A percentile compares a stretch with the other conserved stretches of the same genome.
phyloP scores from a whole-genome alignment of 495 filamentous ascomycete genomes.

The Xylaria curta region DNA sequence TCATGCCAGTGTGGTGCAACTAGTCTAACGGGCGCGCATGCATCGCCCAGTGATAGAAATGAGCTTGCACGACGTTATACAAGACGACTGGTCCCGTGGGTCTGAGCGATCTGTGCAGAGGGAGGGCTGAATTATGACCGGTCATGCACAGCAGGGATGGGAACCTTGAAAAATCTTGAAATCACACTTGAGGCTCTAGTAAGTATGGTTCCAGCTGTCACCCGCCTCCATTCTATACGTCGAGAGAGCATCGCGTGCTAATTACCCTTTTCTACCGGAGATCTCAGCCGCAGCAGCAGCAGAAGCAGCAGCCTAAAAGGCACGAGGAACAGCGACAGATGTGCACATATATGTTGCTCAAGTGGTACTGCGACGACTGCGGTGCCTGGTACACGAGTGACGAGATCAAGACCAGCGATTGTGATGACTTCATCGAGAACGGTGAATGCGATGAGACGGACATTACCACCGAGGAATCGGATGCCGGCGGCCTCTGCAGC shows the following conservation, averaged over 20 bases:
- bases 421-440: conserved; percentile 32
- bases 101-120: background rate
- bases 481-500: conserved; percentile 39
- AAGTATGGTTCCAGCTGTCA: conserved; percentile 14
- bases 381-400: conserved; percentile 46
- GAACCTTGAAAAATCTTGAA: background rate
- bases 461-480: conserved; percentile 37
- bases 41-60: conserved; percentile 1
- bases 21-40: background rate
- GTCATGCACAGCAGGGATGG: conserved; percentile 7
- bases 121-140: conserved; percentile 2
- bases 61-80: conserved; percentile 15
- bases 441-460: conserved; percentile 35
- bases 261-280: conserved; percentile 20
- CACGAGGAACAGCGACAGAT: conserved; percentile 26
- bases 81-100: conserved; percentile 14
- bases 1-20: conserved; percentile 22
- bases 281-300: conserved; percentile 12
- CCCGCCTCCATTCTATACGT: conserved; percentile 10
- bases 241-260: conserved; percentile 7
- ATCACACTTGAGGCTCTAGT: conserved; percentile 14
- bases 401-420: conserved; percentile 39
- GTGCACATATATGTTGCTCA: conserved; percentile 40
- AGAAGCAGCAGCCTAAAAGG: background rate
- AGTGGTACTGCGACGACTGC: conserved; percentile 45